These are phyloP conservation scores for Gnaphalium uliginosum DNA, from an alignment of 129 eudicot genomes.

Conservation along the genomic window DNA sequence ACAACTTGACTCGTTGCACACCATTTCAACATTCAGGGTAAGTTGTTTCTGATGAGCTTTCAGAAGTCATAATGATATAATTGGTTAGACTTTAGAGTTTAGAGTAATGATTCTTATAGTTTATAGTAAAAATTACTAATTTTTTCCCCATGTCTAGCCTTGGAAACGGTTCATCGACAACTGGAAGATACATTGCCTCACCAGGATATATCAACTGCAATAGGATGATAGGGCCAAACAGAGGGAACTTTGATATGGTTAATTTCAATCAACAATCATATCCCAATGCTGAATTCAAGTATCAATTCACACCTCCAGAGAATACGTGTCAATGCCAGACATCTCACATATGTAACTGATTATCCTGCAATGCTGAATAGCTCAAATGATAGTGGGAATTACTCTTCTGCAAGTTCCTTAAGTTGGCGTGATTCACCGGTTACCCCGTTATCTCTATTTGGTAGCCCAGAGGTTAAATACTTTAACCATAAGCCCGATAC, in stretches of 20 bases:
- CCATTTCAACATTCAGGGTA: slow-evolving; percentile 55
- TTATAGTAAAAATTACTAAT: neutral
- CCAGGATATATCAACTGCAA: slow-evolving; percentile 34
- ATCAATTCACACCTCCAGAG: slow-evolving; percentile 28
- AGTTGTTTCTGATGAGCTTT: slow-evolving; percentile 27
- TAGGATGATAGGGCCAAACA: slow-evolving; percentile 23
- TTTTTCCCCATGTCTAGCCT: neutral
- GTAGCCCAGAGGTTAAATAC: neutral
- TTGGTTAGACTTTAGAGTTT: too few species aligned
- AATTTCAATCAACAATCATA: slow-evolving; percentile 35
- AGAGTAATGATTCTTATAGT: neutral
- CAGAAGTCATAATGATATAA: neutral
- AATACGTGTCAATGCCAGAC: neutral
- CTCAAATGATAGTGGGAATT: slow-evolving; percentile 12
- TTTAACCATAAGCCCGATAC: neutral
- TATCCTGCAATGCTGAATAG: slow-evolving; percentile 7
- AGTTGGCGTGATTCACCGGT: slow-evolving; percentile 3
- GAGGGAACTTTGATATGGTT: slow-evolving; percentile 24
- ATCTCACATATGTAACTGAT: slow-evolving; percentile 5
- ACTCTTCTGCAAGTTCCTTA: neutral
- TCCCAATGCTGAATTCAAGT: slow-evolving; percentile 17
- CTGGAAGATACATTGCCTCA: slow-evolving; percentile 15
- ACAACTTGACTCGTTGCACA: slow-evolving; percentile 42
- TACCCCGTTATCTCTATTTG: neutral
- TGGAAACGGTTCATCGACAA: neutral